phyloP scores from a whole-genome alignment of 1,139 yeast species.

The Hyphopichia wangnamkhiaoensis region DNA sequence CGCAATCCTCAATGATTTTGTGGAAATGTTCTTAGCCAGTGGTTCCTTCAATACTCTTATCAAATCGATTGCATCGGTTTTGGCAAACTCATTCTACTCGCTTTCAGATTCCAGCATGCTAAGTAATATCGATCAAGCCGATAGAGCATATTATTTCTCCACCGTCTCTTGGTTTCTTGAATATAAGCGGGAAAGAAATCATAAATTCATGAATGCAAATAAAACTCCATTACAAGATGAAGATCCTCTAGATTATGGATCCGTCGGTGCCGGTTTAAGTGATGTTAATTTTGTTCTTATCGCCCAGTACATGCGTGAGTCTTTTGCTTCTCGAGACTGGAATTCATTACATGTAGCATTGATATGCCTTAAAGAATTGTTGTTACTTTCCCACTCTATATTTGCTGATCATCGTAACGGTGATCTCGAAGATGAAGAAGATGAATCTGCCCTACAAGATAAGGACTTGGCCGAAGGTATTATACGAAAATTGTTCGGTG shows the following conservation, averaged over 20 bases:
- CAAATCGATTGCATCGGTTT: slow-evolving; percentile 48
- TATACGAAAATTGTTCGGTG: slow-evolving; percentile 56
- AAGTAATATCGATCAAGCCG: slow-evolving; percentile 33
- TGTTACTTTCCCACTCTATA: slow-evolving; percentile 55
- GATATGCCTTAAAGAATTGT: slow-evolving; percentile 66
- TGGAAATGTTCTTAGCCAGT: slow-evolving; percentile 58
- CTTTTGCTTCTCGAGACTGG: slow-evolving; percentile 53
- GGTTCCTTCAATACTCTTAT: slow-evolving; percentile 76
- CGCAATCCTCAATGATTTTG: slow-evolving; percentile 46
- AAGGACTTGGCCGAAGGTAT: slow-evolving; percentile 51
- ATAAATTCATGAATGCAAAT: not conserved
- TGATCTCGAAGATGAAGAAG: slow-evolving; percentile 36
- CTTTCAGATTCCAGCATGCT: slow-evolving; percentile 41
- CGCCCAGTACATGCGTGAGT: slow-evolving; percentile 55
- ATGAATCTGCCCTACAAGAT: slow-evolving; percentile 36
- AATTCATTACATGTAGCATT: slow-evolving; percentile 69
- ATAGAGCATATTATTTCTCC: slow-evolving; percentile 53
- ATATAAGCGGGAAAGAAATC: slow-evolving; percentile 32
- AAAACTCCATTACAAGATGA: slow-evolving; percentile 14
- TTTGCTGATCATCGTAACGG: slow-evolving; percentile 30
- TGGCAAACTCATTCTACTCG: slow-evolving; percentile 14
- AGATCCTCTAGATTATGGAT: slow-evolving; percentile 49
- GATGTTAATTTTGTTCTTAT: slow-evolving; percentile 66
- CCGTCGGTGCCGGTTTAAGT: slow-evolving; percentile 67
- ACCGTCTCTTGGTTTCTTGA: slow-evolving; percentile 70